Evolutionary conservation across 1,139 yeast species (phyloP), one percentile per base, ranked within the genome.

Genomic region (Blastobotrys elegans): DNA sequence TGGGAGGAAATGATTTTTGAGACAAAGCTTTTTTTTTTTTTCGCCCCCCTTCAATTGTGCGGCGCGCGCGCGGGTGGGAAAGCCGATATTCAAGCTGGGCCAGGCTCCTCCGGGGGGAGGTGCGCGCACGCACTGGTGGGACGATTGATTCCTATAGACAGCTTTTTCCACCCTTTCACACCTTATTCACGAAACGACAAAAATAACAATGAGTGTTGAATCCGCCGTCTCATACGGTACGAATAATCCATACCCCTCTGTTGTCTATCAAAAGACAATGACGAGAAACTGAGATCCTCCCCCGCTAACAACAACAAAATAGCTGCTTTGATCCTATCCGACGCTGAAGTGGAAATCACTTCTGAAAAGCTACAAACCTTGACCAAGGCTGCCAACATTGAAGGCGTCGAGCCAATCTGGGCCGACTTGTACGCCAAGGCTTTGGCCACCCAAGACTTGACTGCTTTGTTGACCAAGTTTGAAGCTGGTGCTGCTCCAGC

Each of bases 291-390:
- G n/a, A n/a, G n/a, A n/a, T n/a, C n/a, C n/a, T n/a, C n/a, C n/a
- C n/a, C n/a, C n/a, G n/a, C n/a, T n/a, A n/a, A n/a, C n/a, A 34
- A 34, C 38, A 30, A 26, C 17, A 11, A 33, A 6, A n/a, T 39
- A 48, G 96, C 97, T 72, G 92, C 97, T 72, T 84, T 89, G 76
- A 88, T 89, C 79, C 81, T 89, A 75, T 95, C 96, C 64, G 97
- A 89, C 74, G 84, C 96, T 65, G 96, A 88, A 70, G 76, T 86
- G 70, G 96, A 86, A 75, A 79, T 88, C 80, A 73, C 96, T 67
- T 71, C 95, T 66, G 96, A 87, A 72, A 88, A 87, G 81, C 79
- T 89, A 70, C 71, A 77, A 68, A 73, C 95, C 65, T 74, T 88
- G 72, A 74, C 89, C 74, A 76, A 82, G 74, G 90, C 95, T 63